Percentiles rank a stretch among this genome's conserved stretches.
phyloP scores from a whole-genome alignment of 495 filamentous ascomycete species.

The Emericellopsis terricola region DNA sequence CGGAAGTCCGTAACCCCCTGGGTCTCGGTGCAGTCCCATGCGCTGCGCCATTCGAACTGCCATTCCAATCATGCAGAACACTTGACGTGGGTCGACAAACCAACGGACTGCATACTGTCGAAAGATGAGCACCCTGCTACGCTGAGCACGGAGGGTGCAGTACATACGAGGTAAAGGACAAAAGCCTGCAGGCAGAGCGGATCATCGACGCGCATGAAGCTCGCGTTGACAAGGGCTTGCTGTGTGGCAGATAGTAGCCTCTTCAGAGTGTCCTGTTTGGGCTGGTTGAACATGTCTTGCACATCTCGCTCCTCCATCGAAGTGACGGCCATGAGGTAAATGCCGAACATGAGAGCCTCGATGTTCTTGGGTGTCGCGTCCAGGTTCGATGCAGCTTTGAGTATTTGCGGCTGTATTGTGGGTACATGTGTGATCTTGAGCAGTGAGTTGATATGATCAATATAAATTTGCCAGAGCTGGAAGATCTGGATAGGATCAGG shows the following conservation, averaged over 20 bases:
- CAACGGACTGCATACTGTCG: conserved; percentile 23
- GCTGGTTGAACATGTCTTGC: conserved; percentile 27
- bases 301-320: conserved; percentile 34
- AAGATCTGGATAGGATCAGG: conserved; percentile 51
- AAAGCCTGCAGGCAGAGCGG: conserved; percentile 35
- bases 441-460: conserved; percentile 53
- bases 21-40: conserved; percentile 49
- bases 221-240: conserved; percentile 37
- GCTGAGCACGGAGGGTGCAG: no score
- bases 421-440: conserved; percentile 49
- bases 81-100: conserved; percentile 26
- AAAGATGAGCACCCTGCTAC: conserved; percentile 9
- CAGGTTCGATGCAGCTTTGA: conserved; percentile 27
- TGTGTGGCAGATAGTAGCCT: conserved; percentile 32
- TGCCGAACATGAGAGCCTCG: conserved; percentile 37
- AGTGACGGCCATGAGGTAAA: conserved; percentile 34
- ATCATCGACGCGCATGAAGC: conserved; percentile 36
- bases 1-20: conserved; percentile 36
- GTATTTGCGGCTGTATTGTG: conserved; percentile 35
- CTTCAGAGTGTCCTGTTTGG: conserved; percentile 19
- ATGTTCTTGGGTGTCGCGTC: conserved; percentile 26
- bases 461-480: conserved; percentile 54
- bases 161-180: conserved; percentile 31
- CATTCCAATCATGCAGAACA: conserved; percentile 41
- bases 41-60: conserved; percentile 50